Evolutionary conservation across 2,329 filamentous ascomycete species (phyloP).

Genomic region (Laburnicola sp.): DNA sequence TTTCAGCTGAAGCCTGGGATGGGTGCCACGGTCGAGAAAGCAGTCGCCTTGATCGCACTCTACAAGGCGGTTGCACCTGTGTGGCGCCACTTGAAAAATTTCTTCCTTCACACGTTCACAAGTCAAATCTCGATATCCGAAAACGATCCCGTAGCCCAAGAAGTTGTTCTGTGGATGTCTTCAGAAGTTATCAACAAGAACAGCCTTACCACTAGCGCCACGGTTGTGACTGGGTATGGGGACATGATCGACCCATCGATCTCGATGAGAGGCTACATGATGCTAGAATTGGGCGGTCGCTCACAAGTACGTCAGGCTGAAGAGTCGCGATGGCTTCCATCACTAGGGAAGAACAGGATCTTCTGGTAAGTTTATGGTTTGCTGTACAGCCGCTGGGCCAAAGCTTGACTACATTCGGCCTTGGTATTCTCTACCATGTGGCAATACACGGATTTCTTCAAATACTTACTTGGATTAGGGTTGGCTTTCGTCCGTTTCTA

Average conservation of each 20-base stretch:
- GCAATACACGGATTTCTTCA: no score
- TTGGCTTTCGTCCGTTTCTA: constrained; percentile 34
- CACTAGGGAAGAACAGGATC: constrained; percentile 21
- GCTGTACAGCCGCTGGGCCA: not conserved
- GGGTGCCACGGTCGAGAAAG: constrained; percentile 19
- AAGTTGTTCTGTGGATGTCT: constrained; percentile 33
- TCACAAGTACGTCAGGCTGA: constrained; percentile 6
- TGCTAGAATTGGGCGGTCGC: constrained; percentile 1
- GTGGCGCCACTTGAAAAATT: constrained; percentile 20
- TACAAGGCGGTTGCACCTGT: constrained; percentile 27
- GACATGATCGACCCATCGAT: not conserved
- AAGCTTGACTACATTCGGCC: no score
- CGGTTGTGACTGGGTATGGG: constrained; percentile 22
- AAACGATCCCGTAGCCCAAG: constrained; percentile 25
- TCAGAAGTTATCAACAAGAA: constrained; percentile 27
- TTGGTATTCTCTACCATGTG: no score
- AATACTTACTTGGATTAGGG: constrained; percentile 11
- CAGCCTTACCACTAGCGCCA: constrained; percentile 23
- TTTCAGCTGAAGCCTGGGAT: constrained; percentile 24
- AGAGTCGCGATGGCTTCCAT: constrained; percentile 20
- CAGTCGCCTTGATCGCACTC: constrained; percentile 29
- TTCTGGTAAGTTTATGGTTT: constrained; percentile 25
- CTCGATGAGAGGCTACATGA: constrained; percentile 3
- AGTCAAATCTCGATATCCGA: constrained; percentile 29
- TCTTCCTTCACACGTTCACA: constrained; percentile 25